phyloP scores from a whole-genome alignment of 345 rosid species.

The Salix caprea region DNA sequence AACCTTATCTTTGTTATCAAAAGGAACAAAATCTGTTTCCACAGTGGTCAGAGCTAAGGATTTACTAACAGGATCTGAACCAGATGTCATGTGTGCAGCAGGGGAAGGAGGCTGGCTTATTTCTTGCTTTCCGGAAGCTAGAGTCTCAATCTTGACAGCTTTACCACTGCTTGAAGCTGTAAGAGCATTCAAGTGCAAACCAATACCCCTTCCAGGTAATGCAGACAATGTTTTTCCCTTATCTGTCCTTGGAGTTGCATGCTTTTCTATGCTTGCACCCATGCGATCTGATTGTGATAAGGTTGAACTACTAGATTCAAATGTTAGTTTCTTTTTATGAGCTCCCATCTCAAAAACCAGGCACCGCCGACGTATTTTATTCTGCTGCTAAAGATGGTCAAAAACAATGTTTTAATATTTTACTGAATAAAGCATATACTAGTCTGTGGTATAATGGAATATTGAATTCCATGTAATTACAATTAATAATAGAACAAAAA shows the following conservation, averaged over 20 bases:
- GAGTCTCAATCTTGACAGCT: conserved; percentile 16
- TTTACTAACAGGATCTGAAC: conserved; percentile 7
- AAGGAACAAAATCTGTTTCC: conserved; percentile 30
- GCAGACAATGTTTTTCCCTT: conserved; percentile 7
- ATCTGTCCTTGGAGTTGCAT: conserved; percentile 15
- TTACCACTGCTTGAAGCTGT: conserved; percentile 28
- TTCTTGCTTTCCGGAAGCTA: conserved; percentile 28
- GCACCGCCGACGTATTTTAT: conserved; percentile 51
- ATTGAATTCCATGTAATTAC: neutral
- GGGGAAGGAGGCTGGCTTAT: conserved; percentile 20
- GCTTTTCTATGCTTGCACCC: conserved; percentile 17
- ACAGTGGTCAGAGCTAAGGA: conserved; percentile 23
- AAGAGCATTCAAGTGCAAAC: conserved; percentile 60
- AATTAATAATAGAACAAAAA: neutral
- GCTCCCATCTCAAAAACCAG: conserved; percentile 51
- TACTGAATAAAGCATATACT: neutral
- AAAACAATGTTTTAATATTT: neutral
- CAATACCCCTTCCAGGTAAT: conserved; percentile 32
- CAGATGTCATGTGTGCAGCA: conserved; percentile 14
- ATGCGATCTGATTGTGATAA: conserved; percentile 22
- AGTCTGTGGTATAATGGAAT: neutral
- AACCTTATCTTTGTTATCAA: conserved; percentile 18
- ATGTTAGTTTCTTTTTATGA: conserved; percentile 31
- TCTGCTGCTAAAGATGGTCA: conserved; percentile 33
- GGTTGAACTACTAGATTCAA: conserved; percentile 24